phyloP scores from a whole-genome alignment of 2,329 filamentous ascomycete genomes.

The Fusarium clavum region DNA sequence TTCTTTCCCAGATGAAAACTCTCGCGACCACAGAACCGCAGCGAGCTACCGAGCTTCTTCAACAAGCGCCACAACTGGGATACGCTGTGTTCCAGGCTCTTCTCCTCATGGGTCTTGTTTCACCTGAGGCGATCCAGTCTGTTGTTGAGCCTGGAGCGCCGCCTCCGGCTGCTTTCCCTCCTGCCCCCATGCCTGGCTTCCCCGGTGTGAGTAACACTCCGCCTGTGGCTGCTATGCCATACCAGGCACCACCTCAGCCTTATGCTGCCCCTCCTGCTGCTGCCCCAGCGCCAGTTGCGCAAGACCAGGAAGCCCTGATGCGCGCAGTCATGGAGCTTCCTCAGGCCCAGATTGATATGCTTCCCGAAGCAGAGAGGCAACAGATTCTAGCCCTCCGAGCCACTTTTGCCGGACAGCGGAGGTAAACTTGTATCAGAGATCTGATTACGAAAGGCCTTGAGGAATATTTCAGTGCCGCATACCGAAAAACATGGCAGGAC shows the following conservation, averaged over 20 bases:
- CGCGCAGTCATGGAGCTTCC: constrained; percentile 84
- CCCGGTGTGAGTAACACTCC: constrained; percentile 54
- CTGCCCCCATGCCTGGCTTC: constrained; percentile 49
- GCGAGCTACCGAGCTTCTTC: constrained; percentile 86
- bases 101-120: constrained; percentile 91
- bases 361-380: constrained; percentile 78
- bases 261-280: constrained; percentile 53
- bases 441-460: not conserved
- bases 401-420: constrained; percentile 62
- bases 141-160: constrained; percentile 75
- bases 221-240: constrained; percentile 59
- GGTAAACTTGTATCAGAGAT: constrained; percentile 35
- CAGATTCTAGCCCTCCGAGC: constrained; percentile 84
- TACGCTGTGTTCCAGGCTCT: constrained; percentile 97
- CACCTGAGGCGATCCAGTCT: constrained; percentile 81
- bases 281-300: constrained; percentile 51
- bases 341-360: constrained; percentile 80
- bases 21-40: constrained; percentile 84
- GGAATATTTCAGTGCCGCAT: not conserved
- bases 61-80: constrained; percentile 89
- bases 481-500: not conserved
- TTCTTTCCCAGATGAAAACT: constrained; percentile 93
- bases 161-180: constrained; percentile 53
- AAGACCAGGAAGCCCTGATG: constrained; percentile 78
- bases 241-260: constrained; percentile 57